Evolutionary conservation across 768 basidiomycete species (phyloP), one percentile per base, ranked within the genome.

Genomic region (Macrocybe gigantea): DNA sequence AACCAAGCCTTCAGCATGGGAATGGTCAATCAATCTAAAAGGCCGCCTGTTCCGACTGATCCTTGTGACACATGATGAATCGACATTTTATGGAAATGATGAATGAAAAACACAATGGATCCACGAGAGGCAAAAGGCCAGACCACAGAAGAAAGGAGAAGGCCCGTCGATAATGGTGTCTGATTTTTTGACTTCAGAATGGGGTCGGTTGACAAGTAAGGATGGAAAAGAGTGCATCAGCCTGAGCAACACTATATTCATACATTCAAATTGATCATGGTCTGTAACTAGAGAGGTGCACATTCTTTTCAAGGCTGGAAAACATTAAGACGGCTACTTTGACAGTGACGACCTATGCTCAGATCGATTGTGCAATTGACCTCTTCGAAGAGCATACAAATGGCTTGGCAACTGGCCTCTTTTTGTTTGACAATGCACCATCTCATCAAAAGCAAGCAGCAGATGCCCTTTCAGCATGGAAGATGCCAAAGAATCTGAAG

Each of bases 41-140:
- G 49, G 48, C 30, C 38, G 43, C 5, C 49, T 31, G 12, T 58
- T 58, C 39, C 44, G 41, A 29, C 44, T 56, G 15, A 41, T 55
- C 29, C 49, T 57, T 44, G 49, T 54, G 50, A 53, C 54, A 36
- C 56, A 62, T 49, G 51, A 61, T 47, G 59, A 66, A 47, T 62
- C 59, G 11, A 64, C 60, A 22, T 68, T 63, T 45, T 63, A 60
- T 50, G 54, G 56, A 13, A 56, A 65, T 54, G 62, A 67, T 44
- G 52, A 54, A 1, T 36, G 50, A 2, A 54, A 56, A n/a, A 40
- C 22, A 7, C 34, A 44, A 6, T 67, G 63, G 64, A 49, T 51
- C 13, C 49, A 53, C 36, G 32, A 41, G 15, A 30, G 14, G 8
- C 47, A 49, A 12, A 53, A 50, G 14, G 49, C 55, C 7, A 49